These are phyloP conservation scores for Yamadazyma membranifaciens DNA, from an alignment of 1,139 yeast genomes.

Conservation along the genomic window DNA sequence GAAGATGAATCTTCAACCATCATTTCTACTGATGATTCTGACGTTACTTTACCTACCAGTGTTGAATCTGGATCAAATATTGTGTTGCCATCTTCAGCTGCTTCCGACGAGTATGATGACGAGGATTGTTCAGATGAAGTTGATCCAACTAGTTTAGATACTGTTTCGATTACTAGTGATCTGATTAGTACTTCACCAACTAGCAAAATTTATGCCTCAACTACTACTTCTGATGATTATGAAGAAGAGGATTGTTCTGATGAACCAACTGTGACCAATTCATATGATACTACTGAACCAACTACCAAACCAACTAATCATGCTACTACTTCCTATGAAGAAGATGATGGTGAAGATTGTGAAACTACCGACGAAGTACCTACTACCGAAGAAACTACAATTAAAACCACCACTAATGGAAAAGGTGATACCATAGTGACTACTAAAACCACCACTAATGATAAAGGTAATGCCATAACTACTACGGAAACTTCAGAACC, in stretches of 20 bases:
- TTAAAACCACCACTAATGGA: conserved; percentile 8
- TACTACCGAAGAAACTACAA: conserved; percentile 6
- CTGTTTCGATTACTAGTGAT: background rate
- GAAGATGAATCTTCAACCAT: conserved; percentile 9
- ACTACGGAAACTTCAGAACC: conserved; percentile 8
- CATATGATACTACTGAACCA: background rate
- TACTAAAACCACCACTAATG: conserved; percentile 6
- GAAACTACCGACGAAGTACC: conserved; percentile 7
- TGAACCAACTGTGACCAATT: background rate
- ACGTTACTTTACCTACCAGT: too few relatives aligned
- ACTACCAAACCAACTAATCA: background rate
- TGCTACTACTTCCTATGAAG: conserved; percentile 1
- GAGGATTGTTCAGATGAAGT: conserved; percentile 11
- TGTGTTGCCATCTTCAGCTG: conserved; percentile 1
- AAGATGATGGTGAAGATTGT: conserved; percentile 12
- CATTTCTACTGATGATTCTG: conserved; percentile 1
- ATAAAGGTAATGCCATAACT: conserved; percentile 10
- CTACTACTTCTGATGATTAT: background rate
- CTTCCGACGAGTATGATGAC: conserved; percentile 11
- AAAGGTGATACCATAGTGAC: conserved; percentile 9
- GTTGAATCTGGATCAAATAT: background rate
- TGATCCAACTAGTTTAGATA: background rate
- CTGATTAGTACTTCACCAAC: background rate
- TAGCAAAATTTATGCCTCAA: background rate
- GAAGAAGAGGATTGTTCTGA: conserved; percentile 2